Evolutionary conservation across 148 eudicot genomes (phyloP).

Genomic region (Rhododendron griersonianum): DNA sequence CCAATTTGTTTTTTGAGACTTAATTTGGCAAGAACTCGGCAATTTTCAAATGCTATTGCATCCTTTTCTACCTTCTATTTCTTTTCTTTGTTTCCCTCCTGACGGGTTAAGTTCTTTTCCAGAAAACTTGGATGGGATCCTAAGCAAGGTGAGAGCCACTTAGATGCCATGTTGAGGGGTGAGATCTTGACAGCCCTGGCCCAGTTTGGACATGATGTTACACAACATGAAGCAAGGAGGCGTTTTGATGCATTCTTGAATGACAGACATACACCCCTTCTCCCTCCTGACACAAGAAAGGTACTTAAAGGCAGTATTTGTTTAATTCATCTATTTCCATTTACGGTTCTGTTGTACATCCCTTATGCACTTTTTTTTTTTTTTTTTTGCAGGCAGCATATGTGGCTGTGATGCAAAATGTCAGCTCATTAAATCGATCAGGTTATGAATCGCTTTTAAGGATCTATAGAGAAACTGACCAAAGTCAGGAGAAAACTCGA

Average conservation of each 20-base stretch:
- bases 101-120: constrained; percentile 13
- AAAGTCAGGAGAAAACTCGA: constrained; percentile 90
- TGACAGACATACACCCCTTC: constrained; percentile 75
- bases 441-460: constrained; percentile 72
- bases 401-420: constrained; percentile 80
- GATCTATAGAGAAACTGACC: constrained; percentile 85
- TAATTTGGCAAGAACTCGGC: not conserved
- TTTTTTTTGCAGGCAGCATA: constrained; percentile 64
- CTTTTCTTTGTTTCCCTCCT: not conserved
- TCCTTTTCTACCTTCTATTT: not conserved
- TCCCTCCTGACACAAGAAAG: constrained; percentile 94
- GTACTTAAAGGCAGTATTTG: constrained; percentile 21
- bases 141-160: constrained; percentile 81
- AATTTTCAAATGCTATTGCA: not conserved
- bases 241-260: constrained; percentile 72
- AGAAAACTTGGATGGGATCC: constrained; percentile 97
- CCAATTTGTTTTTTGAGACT: not conserved
- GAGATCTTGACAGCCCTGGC: constrained; percentile 75
- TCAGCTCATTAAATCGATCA: constrained; percentile 51
- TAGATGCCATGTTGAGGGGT: constrained; percentile 97
- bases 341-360: not conserved
- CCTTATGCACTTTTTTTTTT: not conserved
- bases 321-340: constrained; percentile 3
- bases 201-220: constrained; percentile 68
- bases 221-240: constrained; percentile 69